These are phyloP conservation scores for Stephania yunnanensis DNA, from an alignment of 164 flowering plant genomes.

Conservation along the genomic window DNA sequence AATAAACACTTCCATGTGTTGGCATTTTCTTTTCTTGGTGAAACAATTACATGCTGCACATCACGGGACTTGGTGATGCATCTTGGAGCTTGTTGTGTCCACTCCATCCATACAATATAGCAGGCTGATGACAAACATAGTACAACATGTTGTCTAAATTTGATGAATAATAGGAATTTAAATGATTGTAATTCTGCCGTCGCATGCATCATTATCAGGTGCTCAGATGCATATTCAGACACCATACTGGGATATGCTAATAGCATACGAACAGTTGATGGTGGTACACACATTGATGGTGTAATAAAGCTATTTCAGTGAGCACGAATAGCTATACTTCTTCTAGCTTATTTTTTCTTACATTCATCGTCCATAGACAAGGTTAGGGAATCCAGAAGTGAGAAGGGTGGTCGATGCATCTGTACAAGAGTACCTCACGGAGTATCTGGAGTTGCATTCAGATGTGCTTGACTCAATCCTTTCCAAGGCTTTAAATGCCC, in stretches of 20 bases:
- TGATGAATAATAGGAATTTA: neutral
- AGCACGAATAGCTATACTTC: neutral
- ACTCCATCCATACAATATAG: neutral
- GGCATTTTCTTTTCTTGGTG: neutral
- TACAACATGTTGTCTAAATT: neutral
- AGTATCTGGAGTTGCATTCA: slow-evolving; percentile 93
- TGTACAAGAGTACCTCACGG: slow-evolving; percentile 84
- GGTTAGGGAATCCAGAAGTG: slow-evolving; percentile 99
- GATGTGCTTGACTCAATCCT: slow-evolving; percentile 87
- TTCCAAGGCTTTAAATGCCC: slow-evolving; percentile 84
- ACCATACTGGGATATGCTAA: slow-evolving; percentile 96
- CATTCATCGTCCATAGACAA: slow-evolving; percentile 47
- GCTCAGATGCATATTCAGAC: slow-evolving; percentile 93
- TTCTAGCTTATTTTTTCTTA: slow-evolving; percentile 8
- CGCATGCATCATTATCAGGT: slow-evolving; percentile 41
- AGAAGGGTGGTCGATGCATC: slow-evolving; percentile 87
- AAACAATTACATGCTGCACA: neutral
- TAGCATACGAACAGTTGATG: slow-evolving; percentile 94
- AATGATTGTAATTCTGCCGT: neutral
- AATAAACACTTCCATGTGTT: neutral
- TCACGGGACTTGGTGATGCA: neutral
- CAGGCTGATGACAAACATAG: neutral
- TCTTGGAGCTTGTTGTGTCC: neutral
- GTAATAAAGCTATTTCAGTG: neutral
- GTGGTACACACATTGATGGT: slow-evolving; percentile 98